Percentiles rank a stretch among this genome's conserved stretches.
Evolutionary conservation across 352 stramenopile genomes (phyloP).

Genomic region (Pythium aquatile): DNA sequence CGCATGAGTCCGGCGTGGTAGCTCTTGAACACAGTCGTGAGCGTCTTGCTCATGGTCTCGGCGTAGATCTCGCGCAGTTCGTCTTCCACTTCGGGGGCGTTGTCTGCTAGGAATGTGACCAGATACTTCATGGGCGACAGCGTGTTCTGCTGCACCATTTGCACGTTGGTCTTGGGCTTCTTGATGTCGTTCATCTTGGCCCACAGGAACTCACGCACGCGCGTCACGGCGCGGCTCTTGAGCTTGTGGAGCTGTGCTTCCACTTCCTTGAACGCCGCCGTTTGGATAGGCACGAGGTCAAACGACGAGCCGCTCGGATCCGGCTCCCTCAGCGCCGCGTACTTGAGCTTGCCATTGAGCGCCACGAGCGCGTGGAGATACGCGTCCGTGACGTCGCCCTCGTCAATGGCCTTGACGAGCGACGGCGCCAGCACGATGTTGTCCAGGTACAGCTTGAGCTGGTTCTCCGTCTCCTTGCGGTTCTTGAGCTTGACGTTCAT

Average conservation of each 20-base stretch:
- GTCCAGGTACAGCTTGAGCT: constrained; percentile 94
- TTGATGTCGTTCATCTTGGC: constrained; percentile 92
- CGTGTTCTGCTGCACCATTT: constrained; percentile 97
- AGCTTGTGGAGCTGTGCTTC: constrained; percentile 91
- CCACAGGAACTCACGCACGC: constrained; percentile 94
- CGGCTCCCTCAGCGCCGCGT: constrained; percentile 66
- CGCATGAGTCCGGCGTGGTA: constrained; percentile 96
- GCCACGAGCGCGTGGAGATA: constrained; percentile 94
- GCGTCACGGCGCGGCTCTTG: constrained; percentile 63
- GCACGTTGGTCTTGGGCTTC: constrained; percentile 97
- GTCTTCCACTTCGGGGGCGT: constrained; percentile 91
- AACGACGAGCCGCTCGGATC: constrained; percentile 71
- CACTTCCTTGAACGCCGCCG: constrained; percentile 92
- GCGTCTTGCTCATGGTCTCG: constrained; percentile 96
- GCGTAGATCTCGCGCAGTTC: constrained; percentile 96
- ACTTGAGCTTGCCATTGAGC: constrained; percentile 92
- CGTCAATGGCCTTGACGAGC: constrained; percentile 91
- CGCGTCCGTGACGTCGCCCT: constrained; percentile 92
- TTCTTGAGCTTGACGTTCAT: constrained; percentile 96
- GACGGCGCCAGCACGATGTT: constrained; percentile 95
- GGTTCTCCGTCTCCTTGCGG: constrained; percentile 91
- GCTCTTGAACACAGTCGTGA: constrained; percentile 94
- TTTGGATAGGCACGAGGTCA: constrained; percentile 88
- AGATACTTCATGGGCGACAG: constrained; percentile 96
- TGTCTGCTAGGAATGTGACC: constrained; percentile 93